Evolutionary conservation across 2,329 filamentous ascomycete species (phyloP), one percentile per base, ranked within the genome.

Genomic region (Paramyrothecium sp.): DNA sequence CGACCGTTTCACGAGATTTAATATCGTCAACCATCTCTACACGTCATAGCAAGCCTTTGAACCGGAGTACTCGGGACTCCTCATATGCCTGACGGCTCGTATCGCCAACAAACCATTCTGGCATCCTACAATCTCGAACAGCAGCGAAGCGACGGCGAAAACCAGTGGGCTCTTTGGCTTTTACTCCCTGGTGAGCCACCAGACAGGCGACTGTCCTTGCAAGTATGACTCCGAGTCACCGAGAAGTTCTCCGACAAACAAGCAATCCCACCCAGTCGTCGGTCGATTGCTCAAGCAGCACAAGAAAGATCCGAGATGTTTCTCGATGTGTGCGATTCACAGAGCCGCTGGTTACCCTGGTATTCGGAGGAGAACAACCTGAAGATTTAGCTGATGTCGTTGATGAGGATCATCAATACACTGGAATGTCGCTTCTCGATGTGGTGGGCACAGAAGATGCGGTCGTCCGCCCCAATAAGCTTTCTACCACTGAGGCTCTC

Each of bases 61-160:
- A 48, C 46, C 46, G 11, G 46, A 48, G 46, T 20, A 48, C 46
- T 11, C 10, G 46, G 46, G 46, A 48, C 11, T 41, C 34, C 11
- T 48, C 46, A 48, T 48, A 48, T 48, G 11, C 46, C 46, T 48
- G 46, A 20, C 46, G 46, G n/a, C 11, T 19, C 46, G 46, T 48
- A 48, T 48, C 46, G 46, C 46, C 46, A 48, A 48, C 46, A 48
- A 48, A 48, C 46, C 46, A 48, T 48, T 19, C 46, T 48, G 10
- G 46, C 46, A 48, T 48, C 46, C 46, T 48, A 48, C 46, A 48
- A 48, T 48, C 46, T 48, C 46, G 46, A 48, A 48, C 46, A 48
- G 46, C 46, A 48, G 46, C 46, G 46, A 48, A n/a, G n/a, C 16
- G 46, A 48, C 46, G 46, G 46, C 46, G 46, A 48, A 48, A 48